Percentiles rank a stretch among this genome's conserved stretches.
Evolutionary conservation across 495 filamentous ascomycete species (phyloP).

Genomic region (Lasiosphaeris hirsuta): DNA sequence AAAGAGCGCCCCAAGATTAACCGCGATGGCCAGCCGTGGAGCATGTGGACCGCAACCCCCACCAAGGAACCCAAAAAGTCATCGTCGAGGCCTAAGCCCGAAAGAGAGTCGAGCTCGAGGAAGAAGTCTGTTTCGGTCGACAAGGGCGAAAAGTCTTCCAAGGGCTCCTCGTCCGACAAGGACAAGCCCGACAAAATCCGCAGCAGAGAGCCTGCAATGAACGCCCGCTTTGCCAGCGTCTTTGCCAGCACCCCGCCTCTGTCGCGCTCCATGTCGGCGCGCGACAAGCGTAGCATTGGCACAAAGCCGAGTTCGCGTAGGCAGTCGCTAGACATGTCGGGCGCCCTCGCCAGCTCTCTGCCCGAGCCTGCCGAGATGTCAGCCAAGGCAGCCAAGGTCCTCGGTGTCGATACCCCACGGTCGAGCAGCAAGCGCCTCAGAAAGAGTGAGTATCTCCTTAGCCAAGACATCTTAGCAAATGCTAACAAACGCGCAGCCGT

Average conservation of each 20-base stretch:
- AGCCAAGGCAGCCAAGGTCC: conserved; percentile 51
- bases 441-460: conserved; percentile 25
- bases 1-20: conserved; percentile 47
- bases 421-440: conserved; percentile 39
- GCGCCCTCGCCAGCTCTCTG: conserved; percentile 46
- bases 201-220: conserved; percentile 29
- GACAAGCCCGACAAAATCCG: conserved; percentile 38
- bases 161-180: conserved; percentile 45
- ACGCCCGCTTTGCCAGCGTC: conserved; percentile 42
- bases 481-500: conserved; percentile 18
- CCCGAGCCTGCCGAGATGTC: conserved; percentile 44
- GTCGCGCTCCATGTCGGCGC: conserved; percentile 49
- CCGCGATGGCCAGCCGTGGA: conserved; percentile 44
- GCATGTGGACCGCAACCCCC: conserved; percentile 40
- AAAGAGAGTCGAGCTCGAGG: conserved; percentile 33
- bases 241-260: conserved; percentile 51
- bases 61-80: conserved; percentile 37
- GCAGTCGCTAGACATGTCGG: conserved; percentile 43
- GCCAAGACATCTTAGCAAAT: conserved; percentile 9
- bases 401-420: conserved; percentile 42
- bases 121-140: conserved; percentile 31
- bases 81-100: conserved; percentile 35
- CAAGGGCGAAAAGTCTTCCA: conserved; percentile 33
- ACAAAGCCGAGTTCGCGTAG: conserved; percentile 46
- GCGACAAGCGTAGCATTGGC: conserved; percentile 42